phyloP scores from a whole-genome alignment of 257 asterid genomes.

The Solanum habrochaites region DNA sequence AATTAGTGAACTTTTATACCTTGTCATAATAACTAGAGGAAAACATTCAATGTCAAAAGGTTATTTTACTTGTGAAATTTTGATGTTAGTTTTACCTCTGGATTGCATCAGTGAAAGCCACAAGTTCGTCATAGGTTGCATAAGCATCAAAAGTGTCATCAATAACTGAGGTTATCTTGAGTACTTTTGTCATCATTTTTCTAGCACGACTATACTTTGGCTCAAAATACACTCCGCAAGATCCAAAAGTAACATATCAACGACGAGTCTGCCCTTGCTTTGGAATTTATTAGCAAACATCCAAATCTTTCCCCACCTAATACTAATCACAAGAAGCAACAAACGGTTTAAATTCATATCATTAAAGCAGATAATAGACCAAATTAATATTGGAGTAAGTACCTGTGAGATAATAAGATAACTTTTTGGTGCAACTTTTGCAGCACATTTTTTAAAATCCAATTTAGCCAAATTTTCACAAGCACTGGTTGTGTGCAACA shows the following conservation, averaged over 20 bases:
- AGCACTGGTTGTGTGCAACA: background rate
- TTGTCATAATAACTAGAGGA: too few species aligned
- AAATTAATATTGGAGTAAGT: background rate
- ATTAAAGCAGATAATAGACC: background rate
- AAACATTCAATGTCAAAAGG: too few species aligned
- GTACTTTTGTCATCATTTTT: background rate
- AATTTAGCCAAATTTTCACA: background rate
- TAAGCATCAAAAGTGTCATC: conserved; percentile 5
- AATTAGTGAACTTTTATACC: too few species aligned
- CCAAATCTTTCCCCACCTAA: background rate
- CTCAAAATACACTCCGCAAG: background rate
- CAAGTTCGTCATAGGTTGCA: background rate
- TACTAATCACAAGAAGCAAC: background rate
- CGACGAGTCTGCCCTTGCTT: conserved; percentile 25
- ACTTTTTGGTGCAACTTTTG: background rate
- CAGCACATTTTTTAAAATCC: background rate
- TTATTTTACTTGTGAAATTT: too few species aligned
- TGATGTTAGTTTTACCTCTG: too few species aligned
- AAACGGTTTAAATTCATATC: background rate
- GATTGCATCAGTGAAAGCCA: background rate
- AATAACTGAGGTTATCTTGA: background rate
- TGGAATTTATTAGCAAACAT: background rate
- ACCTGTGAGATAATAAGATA: background rate
- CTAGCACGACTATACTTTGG: background rate
- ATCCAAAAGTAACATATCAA: conserved; percentile 13